phyloP scores from a whole-genome alignment of 768 basidiomycete genomes.

The Hydnomerulius pinastri region DNA sequence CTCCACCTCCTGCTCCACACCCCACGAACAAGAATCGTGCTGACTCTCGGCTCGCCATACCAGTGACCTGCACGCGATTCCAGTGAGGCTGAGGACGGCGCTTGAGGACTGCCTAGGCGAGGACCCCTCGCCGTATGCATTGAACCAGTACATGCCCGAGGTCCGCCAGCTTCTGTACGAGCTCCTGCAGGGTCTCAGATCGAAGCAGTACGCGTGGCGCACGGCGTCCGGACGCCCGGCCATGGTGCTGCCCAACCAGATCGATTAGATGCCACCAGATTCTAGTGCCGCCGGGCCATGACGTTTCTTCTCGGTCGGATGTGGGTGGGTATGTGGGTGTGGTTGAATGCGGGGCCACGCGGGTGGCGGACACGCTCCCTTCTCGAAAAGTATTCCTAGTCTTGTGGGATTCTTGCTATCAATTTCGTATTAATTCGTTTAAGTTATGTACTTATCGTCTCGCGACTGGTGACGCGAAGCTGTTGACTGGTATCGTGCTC shows the following conservation, averaged over 20 bases:
- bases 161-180: slow-evolving; percentile 37
- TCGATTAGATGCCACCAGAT: background rate
- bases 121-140: slow-evolving; percentile 31
- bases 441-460: background rate
- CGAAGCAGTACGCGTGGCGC: slow-evolving; percentile 43
- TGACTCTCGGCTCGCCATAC: background rate
- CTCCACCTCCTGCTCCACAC: too few species aligned
- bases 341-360: too few species aligned
- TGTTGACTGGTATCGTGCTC: background rate
- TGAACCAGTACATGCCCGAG: slow-evolving; percentile 40
- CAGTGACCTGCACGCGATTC: slow-evolving; percentile 44
- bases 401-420: background rate
- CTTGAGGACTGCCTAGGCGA: slow-evolving; percentile 50
- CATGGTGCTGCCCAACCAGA: slow-evolving; percentile 2
- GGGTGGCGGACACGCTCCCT: too few species aligned
- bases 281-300: background rate
- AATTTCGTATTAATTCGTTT: background rate
- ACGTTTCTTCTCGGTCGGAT: background rate
- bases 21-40: too few species aligned
- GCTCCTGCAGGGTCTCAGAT: slow-evolving; percentile 43
- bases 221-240: slow-evolving; percentile 15
- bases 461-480: background rate
- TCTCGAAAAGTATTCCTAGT: background rate
- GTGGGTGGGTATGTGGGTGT: background rate
- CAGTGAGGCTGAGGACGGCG: slow-evolving; percentile 37